Conservation (phyloP, 257 asterid genomes). For the Mentha longifolia region DNA sequence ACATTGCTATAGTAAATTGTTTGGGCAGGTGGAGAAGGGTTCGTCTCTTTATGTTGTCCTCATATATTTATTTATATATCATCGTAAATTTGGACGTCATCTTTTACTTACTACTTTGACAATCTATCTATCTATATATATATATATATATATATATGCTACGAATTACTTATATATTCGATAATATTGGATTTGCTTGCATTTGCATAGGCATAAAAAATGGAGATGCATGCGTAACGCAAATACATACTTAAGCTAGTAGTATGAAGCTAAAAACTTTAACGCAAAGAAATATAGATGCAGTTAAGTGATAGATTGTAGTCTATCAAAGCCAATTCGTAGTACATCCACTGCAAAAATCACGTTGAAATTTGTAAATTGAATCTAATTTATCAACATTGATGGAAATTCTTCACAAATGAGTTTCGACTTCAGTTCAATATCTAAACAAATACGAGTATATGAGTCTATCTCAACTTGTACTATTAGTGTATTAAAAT, state of each 20-base stretch:
- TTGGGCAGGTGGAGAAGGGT: conserved; percentile 2
- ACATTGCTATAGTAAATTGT: neutral
- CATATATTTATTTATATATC: neutral
- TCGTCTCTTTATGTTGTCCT: neutral
- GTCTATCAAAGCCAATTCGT: too few species aligned
- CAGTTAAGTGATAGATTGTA: too few species aligned
- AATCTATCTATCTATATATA: neutral
- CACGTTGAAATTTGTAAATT: too few species aligned
- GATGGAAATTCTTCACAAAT: neutral
- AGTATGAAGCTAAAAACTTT: too few species aligned
- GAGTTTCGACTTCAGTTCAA: neutral
- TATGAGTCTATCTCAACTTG: too few species aligned
- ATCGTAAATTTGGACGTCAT: neutral
- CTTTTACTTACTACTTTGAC: neutral
- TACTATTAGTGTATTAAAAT: too few species aligned
- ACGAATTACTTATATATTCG: neutral
- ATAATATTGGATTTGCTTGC: neutral
- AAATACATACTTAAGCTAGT: too few species aligned
- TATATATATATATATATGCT: too few species aligned
- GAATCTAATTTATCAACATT: too few species aligned
- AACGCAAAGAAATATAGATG: too few species aligned
- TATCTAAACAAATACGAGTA: too few species aligned
- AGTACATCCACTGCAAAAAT: too few species aligned
- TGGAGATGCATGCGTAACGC: neutral
- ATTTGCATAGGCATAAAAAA: neutral